Conservation (phyloP, 2,329 filamentous ascomycete species). For the Monosporascus sp. region DNA sequence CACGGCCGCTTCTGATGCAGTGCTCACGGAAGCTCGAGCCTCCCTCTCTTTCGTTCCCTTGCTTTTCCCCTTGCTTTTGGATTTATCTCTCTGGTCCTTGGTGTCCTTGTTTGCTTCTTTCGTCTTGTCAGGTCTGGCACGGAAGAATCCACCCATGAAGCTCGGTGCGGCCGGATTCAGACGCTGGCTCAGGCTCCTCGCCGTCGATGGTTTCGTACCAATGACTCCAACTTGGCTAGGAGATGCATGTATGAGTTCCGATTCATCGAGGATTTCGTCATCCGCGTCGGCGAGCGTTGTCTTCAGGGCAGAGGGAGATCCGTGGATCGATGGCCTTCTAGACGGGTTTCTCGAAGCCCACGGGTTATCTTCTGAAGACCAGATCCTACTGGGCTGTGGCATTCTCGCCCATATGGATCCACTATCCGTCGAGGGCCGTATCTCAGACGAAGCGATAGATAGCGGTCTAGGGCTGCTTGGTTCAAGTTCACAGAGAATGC, state of each 20-base stretch:
- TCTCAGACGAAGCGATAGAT: slow-evolving; percentile 63
- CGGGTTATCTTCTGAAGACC: slow-evolving; percentile 53
- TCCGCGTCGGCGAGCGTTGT: slow-evolving; percentile 59
- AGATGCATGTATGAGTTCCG: slow-evolving; percentile 47
- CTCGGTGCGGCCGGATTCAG: slow-evolving; percentile 87
- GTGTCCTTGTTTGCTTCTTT: slow-evolving; percentile 26
- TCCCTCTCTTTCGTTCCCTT: slow-evolving; percentile 30
- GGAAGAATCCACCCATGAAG: slow-evolving; percentile 70
- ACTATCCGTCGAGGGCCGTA: slow-evolving; percentile 74
- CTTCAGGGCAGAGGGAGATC: slow-evolving; percentile 60
- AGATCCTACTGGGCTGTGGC: slow-evolving; percentile 52
- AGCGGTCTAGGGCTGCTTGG: slow-evolving; percentile 59
- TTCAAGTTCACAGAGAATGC: slow-evolving; percentile 49
- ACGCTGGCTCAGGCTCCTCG: slow-evolving; percentile 49
- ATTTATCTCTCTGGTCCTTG: slow-evolving; percentile 20
- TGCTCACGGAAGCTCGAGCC: slow-evolving; percentile 30
- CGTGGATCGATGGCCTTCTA: slow-evolving; percentile 74
- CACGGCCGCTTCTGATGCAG: slow-evolving; percentile 32
- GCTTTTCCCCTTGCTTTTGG: slow-evolving; percentile 34
- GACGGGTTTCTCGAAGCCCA: slow-evolving; percentile 65
- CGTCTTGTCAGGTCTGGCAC: slow-evolving; percentile 30
- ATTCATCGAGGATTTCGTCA: slow-evolving; percentile 58
- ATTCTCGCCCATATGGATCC: slow-evolving; percentile 66
- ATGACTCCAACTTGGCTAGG: slow-evolving; percentile 65
- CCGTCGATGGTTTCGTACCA: slow-evolving; percentile 63